phyloP scores from a whole-genome alignment of 352 stramenopile genomes.

The Globisporangium nunn region DNA sequence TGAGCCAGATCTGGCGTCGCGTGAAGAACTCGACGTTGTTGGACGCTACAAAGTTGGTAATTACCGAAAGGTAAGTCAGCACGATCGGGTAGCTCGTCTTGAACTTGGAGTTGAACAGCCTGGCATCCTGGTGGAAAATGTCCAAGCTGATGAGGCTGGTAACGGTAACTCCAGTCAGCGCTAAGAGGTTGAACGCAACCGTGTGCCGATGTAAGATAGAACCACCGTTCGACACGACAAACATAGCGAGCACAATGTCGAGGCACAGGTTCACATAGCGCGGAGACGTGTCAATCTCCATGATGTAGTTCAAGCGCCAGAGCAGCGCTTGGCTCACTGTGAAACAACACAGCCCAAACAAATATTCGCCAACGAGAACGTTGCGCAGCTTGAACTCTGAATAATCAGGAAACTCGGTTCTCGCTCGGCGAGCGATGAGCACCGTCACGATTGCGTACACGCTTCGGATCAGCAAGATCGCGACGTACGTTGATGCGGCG shows the following conservation, averaged over 20 bases:
- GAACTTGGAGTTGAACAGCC: constrained; percentile 66
- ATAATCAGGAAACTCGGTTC: constrained; percentile 46
- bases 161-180: constrained; percentile 39
- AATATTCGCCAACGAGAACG: constrained; percentile 49
- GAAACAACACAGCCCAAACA: constrained; percentile 48
- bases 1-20: constrained; percentile 78
- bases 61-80: constrained; percentile 70
- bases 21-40: constrained; percentile 79
- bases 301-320: constrained; percentile 51
- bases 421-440: constrained; percentile 25
- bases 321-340: constrained; percentile 38
- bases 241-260: constrained; percentile 76
- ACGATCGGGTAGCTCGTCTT: constrained; percentile 79
- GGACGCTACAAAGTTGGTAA: constrained; percentile 77
- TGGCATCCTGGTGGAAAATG: constrained; percentile 38
- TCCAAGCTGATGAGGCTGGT: constrained; percentile 38
- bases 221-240: constrained; percentile 75
- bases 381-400: constrained; percentile 57
- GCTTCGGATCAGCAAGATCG: constrained; percentile 32
- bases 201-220: constrained; percentile 70
- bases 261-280: constrained; percentile 76
- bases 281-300: constrained; percentile 52
- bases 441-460: constrained; percentile 22
- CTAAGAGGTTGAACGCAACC: constrained; percentile 52
- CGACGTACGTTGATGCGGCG: constrained; percentile 29